Evolutionary conservation across 768 basidiomycete genomes (phyloP).

Genomic region (Naganishia antarctica): DNA sequence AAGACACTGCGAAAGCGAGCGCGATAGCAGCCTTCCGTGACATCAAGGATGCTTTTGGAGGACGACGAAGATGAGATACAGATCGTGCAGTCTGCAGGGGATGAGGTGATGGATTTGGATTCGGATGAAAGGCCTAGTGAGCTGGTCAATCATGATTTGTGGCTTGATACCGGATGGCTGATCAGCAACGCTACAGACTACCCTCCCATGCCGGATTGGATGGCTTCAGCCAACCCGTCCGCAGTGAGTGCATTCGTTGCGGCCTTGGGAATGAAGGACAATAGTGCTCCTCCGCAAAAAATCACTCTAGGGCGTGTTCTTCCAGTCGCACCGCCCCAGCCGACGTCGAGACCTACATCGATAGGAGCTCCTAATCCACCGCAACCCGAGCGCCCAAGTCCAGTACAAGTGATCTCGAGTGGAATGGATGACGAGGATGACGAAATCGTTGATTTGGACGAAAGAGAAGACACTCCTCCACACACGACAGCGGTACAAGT

Average conservation of each 20-base stretch:
- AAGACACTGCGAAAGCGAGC: neutral
- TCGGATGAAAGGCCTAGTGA: neutral
- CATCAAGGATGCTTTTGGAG: neutral
- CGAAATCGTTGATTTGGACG: conserved; percentile 7
- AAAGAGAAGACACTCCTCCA: conserved; percentile 5
- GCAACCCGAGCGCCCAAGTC: neutral
- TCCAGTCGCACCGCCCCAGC: neutral
- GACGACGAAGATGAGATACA: conserved; percentile 17
- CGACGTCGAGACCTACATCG: neutral
- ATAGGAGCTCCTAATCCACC: neutral
- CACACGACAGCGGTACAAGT: neutral
- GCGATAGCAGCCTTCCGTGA: neutral
- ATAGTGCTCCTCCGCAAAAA: neutral
- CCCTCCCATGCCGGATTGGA: conserved; percentile 14
- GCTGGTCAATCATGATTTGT: neutral
- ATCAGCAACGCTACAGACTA: neutral
- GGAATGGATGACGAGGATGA: neutral
- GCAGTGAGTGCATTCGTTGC: neutral
- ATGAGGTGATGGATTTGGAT: neutral
- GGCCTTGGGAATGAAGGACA: neutral
- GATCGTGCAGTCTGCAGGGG: neutral
- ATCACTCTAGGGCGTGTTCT: conserved; percentile 3
- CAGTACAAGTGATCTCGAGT: neutral
- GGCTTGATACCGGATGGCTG: neutral
- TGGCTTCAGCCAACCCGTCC: neutral